Conservation (phyloP, 2,329 filamentous ascomycete species). For the Curvularia spicifera region DNA sequence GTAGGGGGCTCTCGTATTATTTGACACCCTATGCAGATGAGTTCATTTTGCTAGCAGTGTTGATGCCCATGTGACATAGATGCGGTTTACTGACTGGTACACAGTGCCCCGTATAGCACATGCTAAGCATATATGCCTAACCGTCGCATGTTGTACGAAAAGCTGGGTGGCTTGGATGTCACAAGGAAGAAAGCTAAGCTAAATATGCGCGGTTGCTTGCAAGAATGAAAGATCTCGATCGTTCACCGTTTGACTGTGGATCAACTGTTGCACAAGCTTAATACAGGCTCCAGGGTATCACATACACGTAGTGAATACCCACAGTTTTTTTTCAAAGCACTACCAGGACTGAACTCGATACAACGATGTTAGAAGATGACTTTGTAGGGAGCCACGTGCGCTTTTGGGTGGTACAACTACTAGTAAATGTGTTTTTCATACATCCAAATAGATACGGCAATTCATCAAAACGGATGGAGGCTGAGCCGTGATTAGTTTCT, state of each 20-base stretch:
- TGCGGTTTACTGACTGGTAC: background rate
- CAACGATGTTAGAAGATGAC: background rate
- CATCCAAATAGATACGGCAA: background rate
- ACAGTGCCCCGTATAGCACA: background rate
- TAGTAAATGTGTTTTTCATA: background rate
- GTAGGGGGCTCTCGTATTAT: background rate
- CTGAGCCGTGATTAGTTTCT: background rate
- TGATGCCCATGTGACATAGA: background rate
- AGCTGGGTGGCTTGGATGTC: background rate
- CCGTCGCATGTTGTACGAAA: background rate
- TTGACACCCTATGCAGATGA: background rate
- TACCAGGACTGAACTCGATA: background rate
- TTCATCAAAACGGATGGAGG: background rate
- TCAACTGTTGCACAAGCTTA: background rate
- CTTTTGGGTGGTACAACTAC: background rate
- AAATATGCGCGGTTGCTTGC: background rate
- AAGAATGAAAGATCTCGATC: background rate
- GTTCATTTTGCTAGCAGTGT: background rate
- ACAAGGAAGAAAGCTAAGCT: background rate
- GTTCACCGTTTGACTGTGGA: background rate
- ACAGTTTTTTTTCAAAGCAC: background rate
- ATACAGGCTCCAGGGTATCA: background rate
- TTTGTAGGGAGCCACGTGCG: background rate
- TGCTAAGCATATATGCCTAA: background rate
- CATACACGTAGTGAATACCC: background rate